Evolutionary conservation across 2,329 filamentous ascomycete genomes (phyloP), one percentile per base, ranked within the genome.

Genomic region (Neoarthrinium moseri): DNA sequence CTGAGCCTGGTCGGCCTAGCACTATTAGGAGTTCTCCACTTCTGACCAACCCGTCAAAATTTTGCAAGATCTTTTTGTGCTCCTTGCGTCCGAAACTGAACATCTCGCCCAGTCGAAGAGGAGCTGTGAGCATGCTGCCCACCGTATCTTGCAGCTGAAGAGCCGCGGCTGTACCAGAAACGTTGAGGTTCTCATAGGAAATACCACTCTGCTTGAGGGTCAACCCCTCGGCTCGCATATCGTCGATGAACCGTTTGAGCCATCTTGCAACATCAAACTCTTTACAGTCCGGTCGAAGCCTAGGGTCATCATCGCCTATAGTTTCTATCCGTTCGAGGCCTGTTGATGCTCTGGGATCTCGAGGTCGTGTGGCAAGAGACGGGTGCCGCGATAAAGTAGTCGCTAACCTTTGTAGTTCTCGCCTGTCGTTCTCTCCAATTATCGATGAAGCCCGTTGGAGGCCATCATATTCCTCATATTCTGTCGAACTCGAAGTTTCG

Each of bases 61-160:
- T 67, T 24, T 74, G 71, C 15, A 89, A 66, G 50, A 88, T 88
- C 26, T 81, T 75, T 51, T 82, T 84, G 11, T 66, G 69, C 48
- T 72, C 69, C 35, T 66, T 67, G 36, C 66, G 67, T 1, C 61
- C 59, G 12, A 68, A 71, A 18, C 70, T 75, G 40, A 87, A 70
- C 33, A 76, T 66, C 46, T 87, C 78, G 1, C 75, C 70, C 0
- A 80, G 59, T 1, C 80, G 72, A 18, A 87, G 65, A 0, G 83
- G 86, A 0, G 77, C 70, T 49, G 77, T 62, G 18, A 87, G 59
- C 6, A 81, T 64, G 2, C 81, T 82, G 2, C 70, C 74, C 3
- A 90, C 82, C 3, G 80, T 89, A 45, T 82, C 72, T 58, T 91
- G 87, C 2, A 89, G 69, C 51, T 88, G 83, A 20, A 90, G 60